A percentile compares a stretch with the other conserved stretches of the same genome.
These are phyloP conservation scores for Kwoniella sp. DNA, from an alignment of 768 basidiomycete genomes.

Conservation along the genomic window DNA sequence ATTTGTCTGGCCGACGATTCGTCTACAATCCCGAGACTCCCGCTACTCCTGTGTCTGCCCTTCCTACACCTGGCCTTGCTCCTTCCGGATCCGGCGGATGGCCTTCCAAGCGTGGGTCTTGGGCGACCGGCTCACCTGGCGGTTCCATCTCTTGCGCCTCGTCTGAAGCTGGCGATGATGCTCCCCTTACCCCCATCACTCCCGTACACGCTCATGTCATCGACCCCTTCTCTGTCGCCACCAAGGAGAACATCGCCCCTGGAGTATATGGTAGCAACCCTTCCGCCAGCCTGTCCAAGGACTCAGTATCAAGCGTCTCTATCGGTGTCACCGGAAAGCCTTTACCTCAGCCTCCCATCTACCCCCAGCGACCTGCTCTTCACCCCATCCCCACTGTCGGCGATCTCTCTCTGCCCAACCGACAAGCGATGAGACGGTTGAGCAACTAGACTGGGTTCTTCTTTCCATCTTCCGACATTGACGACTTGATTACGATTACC, in stretches of 20 bases:
- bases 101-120: constrained; percentile 46
- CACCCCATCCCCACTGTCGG: constrained; percentile 28
- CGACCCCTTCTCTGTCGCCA: constrained; percentile 37
- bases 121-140: constrained; percentile 44
- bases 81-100: constrained; percentile 45
- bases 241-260: constrained; percentile 54
- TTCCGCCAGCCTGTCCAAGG: constrained; percentile 22
- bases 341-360: constrained; percentile 22
- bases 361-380: constrained; percentile 31
- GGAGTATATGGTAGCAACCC: constrained; percentile 20
- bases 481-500: background rate
- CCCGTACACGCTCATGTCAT: constrained; percentile 40
- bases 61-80: constrained; percentile 48
- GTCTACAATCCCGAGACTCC: constrained; percentile 48
- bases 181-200: constrained; percentile 53
- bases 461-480: background rate
- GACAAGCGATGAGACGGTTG: constrained; percentile 35
- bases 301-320: constrained; percentile 18
- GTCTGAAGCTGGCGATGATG: constrained; percentile 50
- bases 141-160: constrained; percentile 50
- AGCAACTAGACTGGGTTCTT: constrained; percentile 26
- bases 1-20: constrained; percentile 69
- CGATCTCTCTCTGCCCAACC: constrained; percentile 32
- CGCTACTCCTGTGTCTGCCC: constrained; percentile 43
- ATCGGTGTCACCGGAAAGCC: constrained; percentile 11